Base-by-base conservation (phyloP, 148 eudicot species). In the Amaranthus hypochondriacus region DNA sequence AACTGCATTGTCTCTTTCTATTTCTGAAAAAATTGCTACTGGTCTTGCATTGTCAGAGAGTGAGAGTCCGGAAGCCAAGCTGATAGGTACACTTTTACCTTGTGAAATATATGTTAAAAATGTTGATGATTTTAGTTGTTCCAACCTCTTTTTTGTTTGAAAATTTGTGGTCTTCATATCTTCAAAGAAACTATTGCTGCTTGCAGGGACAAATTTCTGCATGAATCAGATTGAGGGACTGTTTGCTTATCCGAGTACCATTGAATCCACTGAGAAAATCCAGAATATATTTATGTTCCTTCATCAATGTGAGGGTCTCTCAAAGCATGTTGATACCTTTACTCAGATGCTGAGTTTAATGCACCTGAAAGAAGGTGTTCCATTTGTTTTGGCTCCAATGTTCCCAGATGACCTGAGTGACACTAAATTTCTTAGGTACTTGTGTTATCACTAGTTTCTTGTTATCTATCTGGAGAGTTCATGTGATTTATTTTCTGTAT, bases 31-130 rank as follows among this genome's bases (percentile, higher is more conserved):
- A 78, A 86, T 95, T 82, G 93, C 87, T 42, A 14, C 86, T 79
- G 97, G 96, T 73, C 96, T 95, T 85, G 97, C 96, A 68, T 78
- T 95, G 77, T 87, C 87, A 43, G 91, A 92, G 73, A 88, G 96
- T 6, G 96, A 95, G 67, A 81, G 79, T 72, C 70, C 77, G 76
- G 96, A 90, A 13, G 66, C 79, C 81, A 84, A 87, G 76, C 73
- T 79, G 75, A 86, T 81, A 62, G 98, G 98, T 95, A 76, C 75
- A 92, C 58, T 42, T 6, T 65, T 62, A 57, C 6, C 50, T 13
- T 56, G n/a, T 43, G 49, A 73, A 3, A 55, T n/a, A 12, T 14
- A 15, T 15, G 46, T 54, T 70, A 1, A 3, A 10, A 9, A 4
- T 43, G 7, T 10, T 14, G 39, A 44, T 14, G 66, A n/a, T 62